Conservation (phyloP, 306 rosid species). For the Begonia peltatifolia region DNA sequence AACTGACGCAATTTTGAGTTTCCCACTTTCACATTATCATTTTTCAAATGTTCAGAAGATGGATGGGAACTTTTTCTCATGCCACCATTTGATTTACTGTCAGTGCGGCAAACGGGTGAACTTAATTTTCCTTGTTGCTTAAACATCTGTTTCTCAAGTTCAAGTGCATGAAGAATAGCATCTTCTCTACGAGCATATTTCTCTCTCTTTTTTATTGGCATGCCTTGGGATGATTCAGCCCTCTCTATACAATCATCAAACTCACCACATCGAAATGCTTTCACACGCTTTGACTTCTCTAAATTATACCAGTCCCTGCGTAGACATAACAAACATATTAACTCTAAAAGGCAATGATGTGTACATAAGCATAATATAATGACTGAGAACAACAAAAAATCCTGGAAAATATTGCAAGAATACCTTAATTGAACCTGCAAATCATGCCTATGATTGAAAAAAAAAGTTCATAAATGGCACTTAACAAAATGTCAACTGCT, state of each 20-base stretch:
- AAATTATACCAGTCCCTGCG: conserved; percentile 94
- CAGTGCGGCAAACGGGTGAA: conserved; percentile 25
- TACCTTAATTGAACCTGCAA: too few relatives aligned
- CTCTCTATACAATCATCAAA: conserved; percentile 91
- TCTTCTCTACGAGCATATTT: conserved; percentile 98
- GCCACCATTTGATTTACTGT: conserved; percentile 24
- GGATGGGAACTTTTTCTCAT: conserved; percentile 22
- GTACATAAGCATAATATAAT: neutral
- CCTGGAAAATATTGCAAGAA: too few relatives aligned
- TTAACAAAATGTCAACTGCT: too few relatives aligned
- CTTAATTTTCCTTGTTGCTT: conserved; percentile 49
- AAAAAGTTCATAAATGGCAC: too few relatives aligned
- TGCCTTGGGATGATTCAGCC: conserved; percentile 78
- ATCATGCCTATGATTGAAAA: too few relatives aligned
- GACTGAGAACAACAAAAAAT: neutral
- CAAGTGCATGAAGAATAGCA: conserved; percentile 92
- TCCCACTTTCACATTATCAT: conserved; percentile 19
- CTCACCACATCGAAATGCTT: conserved; percentile 86
- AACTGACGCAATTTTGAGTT: conserved; percentile 17
- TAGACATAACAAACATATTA: conserved; percentile 12
- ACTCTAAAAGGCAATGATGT: conserved; percentile 1
- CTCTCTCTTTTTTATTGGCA: conserved; percentile 92
- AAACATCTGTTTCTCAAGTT: conserved; percentile 61
- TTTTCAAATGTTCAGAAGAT: conserved; percentile 25
- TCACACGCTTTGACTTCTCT: conserved; percentile 96